Evolutionary conservation across 164 flowering plant species (phyloP).

Genomic region (Macadamia integrifolia): DNA sequence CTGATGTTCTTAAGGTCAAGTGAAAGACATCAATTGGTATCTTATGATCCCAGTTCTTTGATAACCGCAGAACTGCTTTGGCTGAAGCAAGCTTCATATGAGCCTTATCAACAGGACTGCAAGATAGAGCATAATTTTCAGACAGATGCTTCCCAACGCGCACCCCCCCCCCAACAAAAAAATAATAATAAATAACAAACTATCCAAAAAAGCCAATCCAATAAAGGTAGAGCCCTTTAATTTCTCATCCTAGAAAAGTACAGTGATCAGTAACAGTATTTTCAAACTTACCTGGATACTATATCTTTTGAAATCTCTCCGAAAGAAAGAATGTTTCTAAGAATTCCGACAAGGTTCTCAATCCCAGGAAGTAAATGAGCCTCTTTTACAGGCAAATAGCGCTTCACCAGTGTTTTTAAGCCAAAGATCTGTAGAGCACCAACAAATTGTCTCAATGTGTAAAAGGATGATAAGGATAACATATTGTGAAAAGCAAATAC

Average conservation of each 20-base stretch:
- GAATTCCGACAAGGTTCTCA: slow-evolving; percentile 52
- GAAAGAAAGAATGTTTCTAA: slow-evolving; percentile 55
- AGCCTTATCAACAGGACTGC: slow-evolving; percentile 82
- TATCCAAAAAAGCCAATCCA: background rate
- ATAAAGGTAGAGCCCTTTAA: background rate
- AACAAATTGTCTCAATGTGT: background rate
- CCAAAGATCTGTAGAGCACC: slow-evolving; percentile 62
- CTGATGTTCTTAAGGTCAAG: slow-evolving; percentile 61
- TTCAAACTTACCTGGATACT: slow-evolving; percentile 56
- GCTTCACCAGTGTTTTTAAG: slow-evolving; percentile 79
- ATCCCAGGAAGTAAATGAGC: slow-evolving; percentile 79
- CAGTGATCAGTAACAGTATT: background rate
- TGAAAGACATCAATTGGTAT: slow-evolving; percentile 79
- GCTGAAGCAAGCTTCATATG: slow-evolving; percentile 89
- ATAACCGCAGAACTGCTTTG: slow-evolving; percentile 78
- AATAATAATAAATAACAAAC: background rate
- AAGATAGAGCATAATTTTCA: slow-evolving; percentile 16
- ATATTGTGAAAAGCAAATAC: background rate
- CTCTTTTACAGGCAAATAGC: slow-evolving; percentile 92
- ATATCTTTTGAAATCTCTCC: slow-evolving; percentile 76
- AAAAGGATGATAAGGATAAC: background rate
- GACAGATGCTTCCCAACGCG: background rate
- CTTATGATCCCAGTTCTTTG: slow-evolving; percentile 86
- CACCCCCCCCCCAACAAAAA: no score
- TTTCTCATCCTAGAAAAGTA: background rate